These are phyloP conservation scores for Penicillium freii DNA, from an alignment of 2,329 filamentous ascomycete species.

Conservation along the genomic window DNA sequence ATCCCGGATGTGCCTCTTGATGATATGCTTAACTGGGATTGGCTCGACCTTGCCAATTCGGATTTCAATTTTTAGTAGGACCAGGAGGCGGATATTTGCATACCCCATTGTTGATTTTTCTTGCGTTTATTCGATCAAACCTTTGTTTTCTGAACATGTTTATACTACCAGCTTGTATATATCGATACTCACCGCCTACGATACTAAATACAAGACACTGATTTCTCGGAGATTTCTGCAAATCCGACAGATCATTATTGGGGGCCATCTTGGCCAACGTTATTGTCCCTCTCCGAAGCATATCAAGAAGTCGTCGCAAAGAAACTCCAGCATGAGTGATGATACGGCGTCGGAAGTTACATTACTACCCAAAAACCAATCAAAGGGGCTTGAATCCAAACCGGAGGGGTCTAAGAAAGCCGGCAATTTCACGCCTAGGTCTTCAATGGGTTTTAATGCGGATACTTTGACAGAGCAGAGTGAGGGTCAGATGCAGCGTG, in stretches of 20 bases:
- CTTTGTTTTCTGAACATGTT: not conserved
- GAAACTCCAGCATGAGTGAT: too few relatives aligned
- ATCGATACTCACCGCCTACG: not conserved
- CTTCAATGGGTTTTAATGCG: not conserved
- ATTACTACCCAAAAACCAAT: too few relatives aligned
- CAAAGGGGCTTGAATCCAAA: not conserved
- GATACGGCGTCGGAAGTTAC: too few relatives aligned
- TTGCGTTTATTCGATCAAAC: not conserved
- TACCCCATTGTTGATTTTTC: not conserved
- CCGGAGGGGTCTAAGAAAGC: not conserved
- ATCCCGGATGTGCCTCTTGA: slow-evolving; percentile 59
- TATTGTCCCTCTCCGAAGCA: not conserved
- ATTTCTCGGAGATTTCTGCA: too few relatives aligned
- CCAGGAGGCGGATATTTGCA: not conserved
- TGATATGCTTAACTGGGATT: slow-evolving; percentile 59
- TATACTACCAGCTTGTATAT: not conserved
- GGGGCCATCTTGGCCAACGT: not conserved
- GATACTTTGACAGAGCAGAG: not conserved
- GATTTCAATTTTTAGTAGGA: slow-evolving; percentile 30
- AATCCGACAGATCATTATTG: not conserved
- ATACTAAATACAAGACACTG: not conserved
- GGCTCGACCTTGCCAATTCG: slow-evolving; percentile 48
- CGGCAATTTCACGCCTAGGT: not conserved
- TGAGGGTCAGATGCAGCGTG: not conserved
- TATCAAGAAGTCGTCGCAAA: not conserved